A percentile compares a stretch with the other conserved stretches of the same genome.
Evolutionary conservation across 78 protist species (phyloP).

Genomic region (Dictyostelium purpureum): DNA sequence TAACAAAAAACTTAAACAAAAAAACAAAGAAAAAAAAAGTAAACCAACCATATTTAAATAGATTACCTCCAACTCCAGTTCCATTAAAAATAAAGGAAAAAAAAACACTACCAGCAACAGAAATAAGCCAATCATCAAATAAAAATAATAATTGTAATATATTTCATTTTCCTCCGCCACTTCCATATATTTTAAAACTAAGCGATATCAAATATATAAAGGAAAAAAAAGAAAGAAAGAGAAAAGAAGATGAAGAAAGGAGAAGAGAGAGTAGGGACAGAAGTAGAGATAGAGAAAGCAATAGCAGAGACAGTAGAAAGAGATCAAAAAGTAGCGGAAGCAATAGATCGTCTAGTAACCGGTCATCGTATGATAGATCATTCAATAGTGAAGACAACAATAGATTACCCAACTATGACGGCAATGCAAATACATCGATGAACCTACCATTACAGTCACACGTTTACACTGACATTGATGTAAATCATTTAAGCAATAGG

Average conservation of each 20-base stretch:
- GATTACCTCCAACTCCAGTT: not conserved
- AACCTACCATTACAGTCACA: too few species aligned
- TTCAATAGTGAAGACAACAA: not conserved
- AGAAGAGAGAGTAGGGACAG: not conserved
- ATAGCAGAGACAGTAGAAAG: not conserved
- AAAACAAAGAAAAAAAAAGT: not conserved
- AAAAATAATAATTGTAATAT: too few species aligned
- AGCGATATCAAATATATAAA: not conserved
- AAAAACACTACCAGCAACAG: not conserved
- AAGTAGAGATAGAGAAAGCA: not conserved
- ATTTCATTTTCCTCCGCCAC: not conserved
- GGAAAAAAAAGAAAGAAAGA: not conserved
- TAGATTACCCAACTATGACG: not conserved
- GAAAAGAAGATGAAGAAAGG: not conserved
- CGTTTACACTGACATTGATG: too few species aligned
- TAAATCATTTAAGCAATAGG: too few species aligned
- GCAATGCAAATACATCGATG: not conserved
- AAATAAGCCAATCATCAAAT: not conserved
- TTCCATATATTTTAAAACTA: not conserved
- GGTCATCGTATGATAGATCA: too few species aligned
- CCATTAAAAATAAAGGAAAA: not conserved
- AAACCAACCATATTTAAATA: not conserved
- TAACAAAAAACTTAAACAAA: not conserved
- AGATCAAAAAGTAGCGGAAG: not conserved
- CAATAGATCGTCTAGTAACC: not conserved